A percentile compares a stretch with the other conserved stretches of the same genome.
phyloP scores from a whole-genome alignment of 2,329 filamentous ascomycete species.

The Colletotrichum cereale region DNA sequence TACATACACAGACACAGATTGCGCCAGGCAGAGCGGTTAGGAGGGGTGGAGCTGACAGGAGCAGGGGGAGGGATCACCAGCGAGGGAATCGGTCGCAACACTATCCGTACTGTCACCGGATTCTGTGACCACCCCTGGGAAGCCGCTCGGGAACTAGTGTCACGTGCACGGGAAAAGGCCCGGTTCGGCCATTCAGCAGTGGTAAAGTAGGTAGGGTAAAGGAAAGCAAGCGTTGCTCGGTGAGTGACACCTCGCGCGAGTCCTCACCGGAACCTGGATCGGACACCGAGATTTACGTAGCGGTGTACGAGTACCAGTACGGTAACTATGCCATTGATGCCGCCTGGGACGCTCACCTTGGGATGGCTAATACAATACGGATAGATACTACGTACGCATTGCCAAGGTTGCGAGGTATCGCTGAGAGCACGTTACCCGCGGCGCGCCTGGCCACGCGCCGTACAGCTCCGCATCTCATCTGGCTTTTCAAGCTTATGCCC shows the following conservation, averaged over 20 bases:
- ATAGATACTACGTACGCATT: background rate
- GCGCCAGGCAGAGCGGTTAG: conserved; percentile 15
- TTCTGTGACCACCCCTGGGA: conserved; percentile 18
- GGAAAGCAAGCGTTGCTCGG: conserved; percentile 22
- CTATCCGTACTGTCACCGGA: conserved; percentile 25
- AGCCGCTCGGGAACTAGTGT: background rate
- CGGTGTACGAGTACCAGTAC: background rate
- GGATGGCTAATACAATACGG: background rate
- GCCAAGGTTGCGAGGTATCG: background rate
- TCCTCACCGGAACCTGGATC: conserved; percentile 23
- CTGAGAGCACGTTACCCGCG: background rate
- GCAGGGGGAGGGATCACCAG: background rate
- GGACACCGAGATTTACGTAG: conserved; percentile 5
- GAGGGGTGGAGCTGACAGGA: conserved; percentile 17
- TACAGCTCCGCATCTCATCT: conserved; percentile 8
- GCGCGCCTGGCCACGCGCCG: background rate
- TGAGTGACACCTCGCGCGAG: conserved; percentile 22
- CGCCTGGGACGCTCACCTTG: background rate
- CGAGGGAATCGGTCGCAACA: conserved; percentile 31
- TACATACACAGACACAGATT: background rate
- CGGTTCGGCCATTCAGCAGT: background rate
- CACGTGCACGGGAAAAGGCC: conserved; percentile 31
- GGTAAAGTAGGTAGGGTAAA: conserved; percentile 18
- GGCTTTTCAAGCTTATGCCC: background rate
- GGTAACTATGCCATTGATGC: background rate